phyloP scores from a whole-genome alignment of 164 flowering plant species.

The Annona squamosa region DNA sequence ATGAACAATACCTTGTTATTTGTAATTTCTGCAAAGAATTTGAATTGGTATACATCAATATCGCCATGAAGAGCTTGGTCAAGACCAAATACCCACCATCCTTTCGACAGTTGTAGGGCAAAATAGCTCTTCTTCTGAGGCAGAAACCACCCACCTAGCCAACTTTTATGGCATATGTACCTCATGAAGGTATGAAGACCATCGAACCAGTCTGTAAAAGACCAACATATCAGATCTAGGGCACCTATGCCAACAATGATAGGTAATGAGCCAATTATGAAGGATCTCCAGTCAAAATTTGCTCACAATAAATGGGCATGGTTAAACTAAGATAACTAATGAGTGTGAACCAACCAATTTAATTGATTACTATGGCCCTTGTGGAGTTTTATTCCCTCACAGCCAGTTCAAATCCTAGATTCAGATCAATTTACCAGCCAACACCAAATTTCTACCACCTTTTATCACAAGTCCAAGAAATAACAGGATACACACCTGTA shows the following conservation, averaged over 20 bases:
- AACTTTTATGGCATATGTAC: constrained; percentile 90
- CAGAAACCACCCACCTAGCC: constrained; percentile 99
- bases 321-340: not conserved
- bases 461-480: too few relatives aligned
- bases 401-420: too few relatives aligned
- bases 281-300: not conserved
- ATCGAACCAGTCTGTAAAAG: constrained; percentile 91
- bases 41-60: constrained; percentile 96
- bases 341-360: not conserved
- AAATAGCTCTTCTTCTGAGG: constrained; percentile 98
- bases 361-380: too few relatives aligned
- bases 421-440: too few relatives aligned
- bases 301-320: not conserved
- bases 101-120: constrained; percentile 88
- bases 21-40: constrained; percentile 75
- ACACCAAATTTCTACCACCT: too few relatives aligned
- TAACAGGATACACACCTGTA: too few relatives aligned
- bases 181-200: constrained; percentile 96
- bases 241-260: not conserved
- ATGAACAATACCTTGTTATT: constrained; percentile 51
- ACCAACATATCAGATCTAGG: not conserved
- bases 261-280: not conserved
- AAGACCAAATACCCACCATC: constrained; percentile 99
- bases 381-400: too few relatives aligned
- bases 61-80: constrained; percentile 95